These are phyloP conservation scores for Mortierella polycephala DNA, from an alignment of 371 early-diverging fungal species.

Conservation along the genomic window DNA sequence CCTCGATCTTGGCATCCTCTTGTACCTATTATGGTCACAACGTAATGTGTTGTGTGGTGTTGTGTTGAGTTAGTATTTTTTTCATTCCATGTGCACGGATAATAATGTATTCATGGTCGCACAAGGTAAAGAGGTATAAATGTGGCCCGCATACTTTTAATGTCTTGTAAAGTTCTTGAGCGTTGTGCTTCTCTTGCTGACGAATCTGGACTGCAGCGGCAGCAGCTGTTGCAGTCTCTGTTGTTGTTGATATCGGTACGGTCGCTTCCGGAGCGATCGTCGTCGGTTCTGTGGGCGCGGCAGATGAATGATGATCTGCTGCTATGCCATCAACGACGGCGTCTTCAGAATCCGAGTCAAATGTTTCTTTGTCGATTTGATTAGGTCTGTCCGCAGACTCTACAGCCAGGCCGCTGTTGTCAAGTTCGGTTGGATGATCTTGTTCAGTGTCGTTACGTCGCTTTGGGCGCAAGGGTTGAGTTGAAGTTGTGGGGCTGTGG, in stretches of 20 bases:
- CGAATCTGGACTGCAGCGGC: background rate
- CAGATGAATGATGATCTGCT: too few species aligned
- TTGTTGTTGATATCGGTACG: background rate
- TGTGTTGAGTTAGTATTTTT: background rate
- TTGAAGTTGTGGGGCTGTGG: too few species aligned
- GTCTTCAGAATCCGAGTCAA: too few species aligned
- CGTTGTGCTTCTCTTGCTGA: background rate
- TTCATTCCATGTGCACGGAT: background rate
- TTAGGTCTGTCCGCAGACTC: too few species aligned
- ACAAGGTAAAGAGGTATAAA: background rate
- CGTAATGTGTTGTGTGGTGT: background rate
- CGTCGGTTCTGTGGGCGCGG: too few species aligned
- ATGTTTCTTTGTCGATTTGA: too few species aligned
- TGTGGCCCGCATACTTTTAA: constrained; percentile 5
- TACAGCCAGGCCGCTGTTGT: too few species aligned
- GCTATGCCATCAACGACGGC: too few species aligned
- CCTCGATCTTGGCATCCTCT: constrained; percentile 33
- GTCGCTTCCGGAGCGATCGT: too few species aligned
- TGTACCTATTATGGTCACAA: constrained; percentile 15
- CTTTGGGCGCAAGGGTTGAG: too few species aligned
- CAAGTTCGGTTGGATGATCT: too few species aligned
- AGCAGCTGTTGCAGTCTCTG: background rate
- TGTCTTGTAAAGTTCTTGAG: constrained; percentile 9
- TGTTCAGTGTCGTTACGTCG: too few species aligned
- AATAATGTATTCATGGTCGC: background rate